A percentile compares a stretch with the other conserved stretches of the same genome.
phyloP scores from a whole-genome alignment of 2,329 filamentous ascomycete genomes.

The Alternaria solani region DNA sequence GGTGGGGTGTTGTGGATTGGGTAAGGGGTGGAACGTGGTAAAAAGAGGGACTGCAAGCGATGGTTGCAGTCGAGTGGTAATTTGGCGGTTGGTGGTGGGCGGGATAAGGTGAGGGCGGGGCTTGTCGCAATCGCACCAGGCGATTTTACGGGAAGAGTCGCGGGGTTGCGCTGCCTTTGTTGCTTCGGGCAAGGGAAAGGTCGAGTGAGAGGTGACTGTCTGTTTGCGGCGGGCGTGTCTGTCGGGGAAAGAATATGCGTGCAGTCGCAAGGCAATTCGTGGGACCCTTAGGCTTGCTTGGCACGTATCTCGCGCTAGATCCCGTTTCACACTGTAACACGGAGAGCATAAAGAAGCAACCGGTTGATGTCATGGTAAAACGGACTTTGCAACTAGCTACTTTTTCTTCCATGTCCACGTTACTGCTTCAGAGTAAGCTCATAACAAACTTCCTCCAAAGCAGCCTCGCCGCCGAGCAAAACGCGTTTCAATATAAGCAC shows the following conservation, averaged over 20 bases:
- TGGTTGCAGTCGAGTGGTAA: conserved; percentile 21
- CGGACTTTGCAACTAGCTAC: conserved; percentile 66
- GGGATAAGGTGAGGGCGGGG: conserved; percentile 25
- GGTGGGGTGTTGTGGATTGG: conserved; percentile 6
- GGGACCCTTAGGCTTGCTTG: conserved; percentile 20
- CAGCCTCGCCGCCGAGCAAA: conserved; percentile 43
- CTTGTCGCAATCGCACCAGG: conserved; percentile 46
- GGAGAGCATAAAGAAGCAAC: conserved; percentile 17
- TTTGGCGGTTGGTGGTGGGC: conserved; percentile 27
- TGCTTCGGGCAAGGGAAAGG: conserved; percentile 21
- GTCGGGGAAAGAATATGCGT: conserved; percentile 38
- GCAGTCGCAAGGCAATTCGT: conserved; percentile 24
- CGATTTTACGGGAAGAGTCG: conserved; percentile 39
- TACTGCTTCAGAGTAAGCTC: conserved; percentile 24
- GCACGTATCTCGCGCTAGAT: conserved; percentile 16
- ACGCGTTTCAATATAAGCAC: conserved; percentile 69
- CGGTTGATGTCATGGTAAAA: conserved; percentile 53
- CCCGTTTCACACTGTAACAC: conserved; percentile 24
- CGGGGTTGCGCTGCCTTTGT: conserved; percentile 23
- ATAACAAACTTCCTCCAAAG: conserved; percentile 19
- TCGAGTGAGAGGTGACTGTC: conserved; percentile 22
- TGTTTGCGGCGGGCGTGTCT: conserved; percentile 29
- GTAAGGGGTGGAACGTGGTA: background rate
- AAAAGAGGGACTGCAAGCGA: conserved; percentile 10
- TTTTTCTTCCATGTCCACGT: conserved; percentile 27